Evolutionary conservation across 164 flowering plant genomes (phyloP).

Genomic region (Sextonia rubra): DNA sequence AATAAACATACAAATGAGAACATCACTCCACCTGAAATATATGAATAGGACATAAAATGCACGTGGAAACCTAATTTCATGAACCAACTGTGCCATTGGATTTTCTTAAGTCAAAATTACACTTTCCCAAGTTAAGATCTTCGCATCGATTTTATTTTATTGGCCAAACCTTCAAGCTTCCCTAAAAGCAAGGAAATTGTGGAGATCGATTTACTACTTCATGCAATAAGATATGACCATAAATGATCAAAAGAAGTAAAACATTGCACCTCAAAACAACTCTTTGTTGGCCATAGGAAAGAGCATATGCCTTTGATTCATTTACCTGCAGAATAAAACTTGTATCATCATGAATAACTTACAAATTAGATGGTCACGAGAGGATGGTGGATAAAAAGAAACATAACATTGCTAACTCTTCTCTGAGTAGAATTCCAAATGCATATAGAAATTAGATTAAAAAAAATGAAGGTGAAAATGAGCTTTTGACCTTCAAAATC

Average conservation of each 20-base stretch:
- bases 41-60: background rate
- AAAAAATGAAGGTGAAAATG: background rate
- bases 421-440: background rate
- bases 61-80: background rate
- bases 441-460: background rate
- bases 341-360: background rate
- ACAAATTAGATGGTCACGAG: background rate
- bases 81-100: background rate
- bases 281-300: constrained; percentile 41
- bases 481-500: constrained; percentile 54
- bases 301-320: constrained; percentile 53
- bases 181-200: background rate
- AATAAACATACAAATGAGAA: background rate
- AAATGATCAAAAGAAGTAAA: background rate
- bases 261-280: constrained; percentile 55
- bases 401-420: background rate
- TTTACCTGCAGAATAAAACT: constrained; percentile 52
- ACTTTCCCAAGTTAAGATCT: background rate
- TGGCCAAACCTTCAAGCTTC: background rate
- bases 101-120: background rate
- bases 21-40: background rate
- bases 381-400: background rate
- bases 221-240: background rate
- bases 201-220: background rate
- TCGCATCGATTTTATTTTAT: background rate